phyloP scores from a whole-genome alignment of 2,329 filamentous ascomycete species.

The Xylariaceae sp. region DNA sequence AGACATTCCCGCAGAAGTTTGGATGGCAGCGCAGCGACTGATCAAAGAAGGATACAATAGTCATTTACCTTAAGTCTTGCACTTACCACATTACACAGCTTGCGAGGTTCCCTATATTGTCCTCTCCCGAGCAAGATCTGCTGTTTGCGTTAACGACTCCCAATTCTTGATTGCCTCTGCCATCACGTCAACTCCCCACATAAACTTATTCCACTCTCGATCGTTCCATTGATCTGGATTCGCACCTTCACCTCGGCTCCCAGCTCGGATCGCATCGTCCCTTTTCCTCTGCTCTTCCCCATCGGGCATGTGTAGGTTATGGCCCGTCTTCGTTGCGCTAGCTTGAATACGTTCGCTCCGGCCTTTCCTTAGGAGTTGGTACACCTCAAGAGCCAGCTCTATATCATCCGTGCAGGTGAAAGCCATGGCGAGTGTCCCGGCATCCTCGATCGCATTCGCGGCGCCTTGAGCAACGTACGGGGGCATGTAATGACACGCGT shows the following conservation, averaged over 20 bases:
- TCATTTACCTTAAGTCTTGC: slow-evolving; percentile 44
- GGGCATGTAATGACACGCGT: slow-evolving; percentile 57
- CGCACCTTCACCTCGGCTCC: slow-evolving; percentile 5
- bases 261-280: slow-evolving; percentile 27
- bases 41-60: slow-evolving; percentile 46
- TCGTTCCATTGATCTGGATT: slow-evolving; percentile 40
- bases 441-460: slow-evolving; percentile 68
- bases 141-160: slow-evolving; percentile 21
- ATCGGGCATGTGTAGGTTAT: slow-evolving; percentile 30
- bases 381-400: slow-evolving; percentile 27
- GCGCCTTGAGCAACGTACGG: slow-evolving; percentile 70
- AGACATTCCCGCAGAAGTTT: slow-evolving; percentile 49
- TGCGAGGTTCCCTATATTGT: background rate
- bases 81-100: background rate
- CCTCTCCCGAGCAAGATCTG: background rate
- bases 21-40: slow-evolving; percentile 49
- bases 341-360: slow-evolving; percentile 30
- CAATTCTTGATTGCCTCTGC: slow-evolving; percentile 34
- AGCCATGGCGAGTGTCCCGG: slow-evolving; percentile 27
- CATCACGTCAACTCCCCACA: slow-evolving; percentile 43
- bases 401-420: slow-evolving; percentile 33
- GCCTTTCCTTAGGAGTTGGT: slow-evolving; percentile 31
- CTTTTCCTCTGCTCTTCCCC: slow-evolving; percentile 26
- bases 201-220: slow-evolving; percentile 36
- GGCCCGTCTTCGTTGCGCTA: slow-evolving; percentile 23